Evolutionary conservation across 169 alveolate genomes (phyloP).

Genomic region (Babesia divergens): DNA sequence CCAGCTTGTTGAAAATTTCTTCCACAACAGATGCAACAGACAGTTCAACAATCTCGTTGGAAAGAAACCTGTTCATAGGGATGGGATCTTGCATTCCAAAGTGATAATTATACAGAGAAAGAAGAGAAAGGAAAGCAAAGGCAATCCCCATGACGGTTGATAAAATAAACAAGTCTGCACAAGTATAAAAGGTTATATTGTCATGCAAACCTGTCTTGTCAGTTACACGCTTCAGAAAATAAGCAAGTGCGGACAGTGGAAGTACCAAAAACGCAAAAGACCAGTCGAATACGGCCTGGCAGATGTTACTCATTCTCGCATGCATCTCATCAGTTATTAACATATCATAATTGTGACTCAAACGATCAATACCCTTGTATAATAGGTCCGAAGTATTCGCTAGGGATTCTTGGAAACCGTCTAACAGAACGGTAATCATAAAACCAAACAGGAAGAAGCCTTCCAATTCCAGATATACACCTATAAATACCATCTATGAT

Average conservation of each 20-base stretch:
- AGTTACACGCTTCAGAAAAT: neutral
- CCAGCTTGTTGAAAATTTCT: slow-evolving; percentile 36
- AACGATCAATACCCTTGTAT: slow-evolving; percentile 68
- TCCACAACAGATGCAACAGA: slow-evolving; percentile 6
- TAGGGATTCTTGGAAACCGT: slow-evolving; percentile 56
- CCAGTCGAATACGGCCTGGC: slow-evolving; percentile 53
- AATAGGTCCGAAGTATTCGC: slow-evolving; percentile 67
- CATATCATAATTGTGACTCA: slow-evolving; percentile 47
- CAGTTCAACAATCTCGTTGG: slow-evolving; percentile 2
- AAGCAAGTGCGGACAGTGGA: slow-evolving; percentile 17
- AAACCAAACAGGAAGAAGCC: neutral
- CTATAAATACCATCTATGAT: neutral
- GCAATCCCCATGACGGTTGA: slow-evolving; percentile 18
- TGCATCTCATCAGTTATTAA: slow-evolving; percentile 37
- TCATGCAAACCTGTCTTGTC: slow-evolving; percentile 14
- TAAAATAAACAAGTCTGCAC: slow-evolving; percentile 21
- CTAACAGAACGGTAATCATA: slow-evolving; percentile 23
- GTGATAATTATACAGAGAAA: slow-evolving; percentile 41
- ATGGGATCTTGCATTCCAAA: slow-evolving; percentile 28
- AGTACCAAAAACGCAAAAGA: slow-evolving; percentile 54
- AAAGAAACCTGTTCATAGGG: slow-evolving; percentile 9
- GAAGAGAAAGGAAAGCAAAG: slow-evolving; percentile 17
- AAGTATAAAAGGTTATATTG: too few species aligned
- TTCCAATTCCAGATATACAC: neutral
- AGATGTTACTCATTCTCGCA: slow-evolving; percentile 17